A percentile compares a stretch with the other conserved stretches of the same genome.
Conservation (phyloP, 2,329 filamentous ascomycete species). For the Claviceps sp. region DNA sequence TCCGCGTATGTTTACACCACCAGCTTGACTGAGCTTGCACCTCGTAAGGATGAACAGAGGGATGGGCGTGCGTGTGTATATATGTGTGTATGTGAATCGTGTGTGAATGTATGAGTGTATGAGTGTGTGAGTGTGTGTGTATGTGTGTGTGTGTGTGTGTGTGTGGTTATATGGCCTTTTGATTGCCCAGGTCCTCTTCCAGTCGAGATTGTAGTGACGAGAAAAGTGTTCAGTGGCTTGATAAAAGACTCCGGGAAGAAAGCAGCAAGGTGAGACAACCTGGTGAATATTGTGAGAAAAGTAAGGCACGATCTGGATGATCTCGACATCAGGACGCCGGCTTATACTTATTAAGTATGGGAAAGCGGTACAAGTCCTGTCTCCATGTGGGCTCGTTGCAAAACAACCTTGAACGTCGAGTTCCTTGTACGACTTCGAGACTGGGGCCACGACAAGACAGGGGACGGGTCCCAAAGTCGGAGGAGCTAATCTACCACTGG, state of each 20-base stretch:
- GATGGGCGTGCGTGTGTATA: not conserved
- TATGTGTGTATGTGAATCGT: not conserved
- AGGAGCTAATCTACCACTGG: conserved; percentile 6
- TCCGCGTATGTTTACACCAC: not conserved
- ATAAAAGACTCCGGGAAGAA: not conserved
- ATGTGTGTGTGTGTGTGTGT: not conserved
- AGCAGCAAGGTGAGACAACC: not conserved
- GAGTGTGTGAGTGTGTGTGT: no score
- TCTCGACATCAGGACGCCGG: not conserved
- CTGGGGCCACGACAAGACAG: not conserved
- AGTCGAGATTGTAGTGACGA: not conserved
- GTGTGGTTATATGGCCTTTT: not conserved
- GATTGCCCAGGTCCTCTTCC: not conserved
- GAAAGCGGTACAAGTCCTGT: not conserved
- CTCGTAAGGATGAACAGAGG: not conserved
- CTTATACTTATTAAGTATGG: conserved; percentile 2
- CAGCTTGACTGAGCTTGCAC: not conserved
- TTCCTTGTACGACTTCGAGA: not conserved
- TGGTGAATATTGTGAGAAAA: not conserved
- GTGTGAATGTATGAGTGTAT: not conserved
- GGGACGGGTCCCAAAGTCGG: conserved; percentile 2
- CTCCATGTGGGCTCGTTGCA: not conserved
- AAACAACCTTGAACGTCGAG: not conserved
- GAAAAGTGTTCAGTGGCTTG: not conserved
- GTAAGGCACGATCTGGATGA: conserved; percentile 1